Conservation (phyloP, 2,329 filamentous ascomycete genomes). For the Monilinia polystroma region DNA sequence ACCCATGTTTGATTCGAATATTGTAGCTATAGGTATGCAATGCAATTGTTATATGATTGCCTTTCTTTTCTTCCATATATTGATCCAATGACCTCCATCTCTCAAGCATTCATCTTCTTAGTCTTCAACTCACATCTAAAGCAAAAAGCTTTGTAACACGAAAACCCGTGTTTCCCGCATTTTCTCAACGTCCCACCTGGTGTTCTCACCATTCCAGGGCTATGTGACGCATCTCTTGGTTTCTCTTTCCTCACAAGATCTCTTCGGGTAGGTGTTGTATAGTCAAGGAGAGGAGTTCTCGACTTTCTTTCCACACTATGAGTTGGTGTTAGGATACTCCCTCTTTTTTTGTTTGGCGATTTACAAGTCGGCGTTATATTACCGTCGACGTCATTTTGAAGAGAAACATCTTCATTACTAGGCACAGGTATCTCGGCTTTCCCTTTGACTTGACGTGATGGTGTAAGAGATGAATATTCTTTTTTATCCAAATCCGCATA, state of each 20-base stretch:
- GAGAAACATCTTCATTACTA: background rate
- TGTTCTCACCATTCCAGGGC: constrained; percentile 42
- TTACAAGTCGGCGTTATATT: background rate
- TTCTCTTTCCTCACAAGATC: constrained; percentile 6
- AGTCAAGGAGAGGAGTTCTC: constrained; percentile 33
- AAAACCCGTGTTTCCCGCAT: constrained; percentile 57
- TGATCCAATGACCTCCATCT: background rate
- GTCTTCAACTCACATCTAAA: constrained; percentile 48
- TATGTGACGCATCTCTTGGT: constrained; percentile 25
- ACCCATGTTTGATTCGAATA: background rate
- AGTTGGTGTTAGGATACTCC: constrained; percentile 13
- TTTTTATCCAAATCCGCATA: constrained; percentile 7
- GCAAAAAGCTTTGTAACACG: constrained; percentile 58
- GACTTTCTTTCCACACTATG: constrained; percentile 12
- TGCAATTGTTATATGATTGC: background rate
- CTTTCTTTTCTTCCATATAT: background rate
- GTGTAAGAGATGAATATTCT: constrained; percentile 3
- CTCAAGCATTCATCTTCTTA: background rate
- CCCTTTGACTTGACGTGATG: background rate
- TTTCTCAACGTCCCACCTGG: constrained; percentile 51
- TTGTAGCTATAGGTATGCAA: too few relatives aligned
- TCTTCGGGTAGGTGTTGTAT: constrained; percentile 30
- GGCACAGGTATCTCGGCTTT: background rate
- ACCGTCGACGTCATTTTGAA: background rate
- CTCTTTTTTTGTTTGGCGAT: constrained; percentile 4